Evolutionary conservation across 768 basidiomycete genomes (phyloP).

Genomic region (Agaricus subrufescens): DNA sequence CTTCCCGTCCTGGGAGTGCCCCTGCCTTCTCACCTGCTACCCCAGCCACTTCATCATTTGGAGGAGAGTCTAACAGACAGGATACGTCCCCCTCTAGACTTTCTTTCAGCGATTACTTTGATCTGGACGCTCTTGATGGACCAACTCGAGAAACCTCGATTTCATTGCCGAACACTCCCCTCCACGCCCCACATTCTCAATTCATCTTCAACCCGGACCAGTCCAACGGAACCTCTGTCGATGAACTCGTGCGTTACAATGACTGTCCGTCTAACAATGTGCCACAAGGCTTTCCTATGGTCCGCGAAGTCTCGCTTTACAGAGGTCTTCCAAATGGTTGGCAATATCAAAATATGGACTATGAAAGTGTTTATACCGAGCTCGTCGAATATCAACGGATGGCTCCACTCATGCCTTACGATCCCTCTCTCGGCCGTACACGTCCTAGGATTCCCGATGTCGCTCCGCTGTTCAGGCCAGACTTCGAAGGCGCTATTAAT

Average conservation of each 20-base stretch:
- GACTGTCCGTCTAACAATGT: constrained; percentile 7
- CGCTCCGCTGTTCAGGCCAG: constrained; percentile 28
- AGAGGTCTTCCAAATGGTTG: constrained; percentile 44
- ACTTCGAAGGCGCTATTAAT: constrained; percentile 16
- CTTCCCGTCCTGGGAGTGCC: neutral
- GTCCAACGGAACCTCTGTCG: neutral
- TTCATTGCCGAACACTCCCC: constrained; percentile 4
- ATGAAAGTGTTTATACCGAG: constrained; percentile 30
- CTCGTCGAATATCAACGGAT: constrained; percentile 22
- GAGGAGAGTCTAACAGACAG: neutral
- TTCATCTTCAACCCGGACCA: neutral
- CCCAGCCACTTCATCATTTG: neutral
- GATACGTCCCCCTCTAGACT: constrained; percentile 15
- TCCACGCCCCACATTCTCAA: constrained; percentile 6
- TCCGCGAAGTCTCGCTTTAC: constrained; percentile 43
- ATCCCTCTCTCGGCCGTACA: constrained; percentile 13
- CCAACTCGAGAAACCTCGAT: neutral
- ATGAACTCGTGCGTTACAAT: constrained; percentile 1
- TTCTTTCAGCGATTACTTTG: constrained; percentile 18
- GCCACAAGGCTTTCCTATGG: constrained; percentile 28
- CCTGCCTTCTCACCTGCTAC: neutral
- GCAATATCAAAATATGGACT: constrained; percentile 35
- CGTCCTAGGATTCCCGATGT: constrained; percentile 37
- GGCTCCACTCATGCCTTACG: constrained; percentile 12
- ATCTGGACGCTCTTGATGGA: constrained; percentile 11